A percentile compares a stretch with the other conserved stretches of the same genome.
phyloP scores from a whole-genome alignment of 352 stramenopile species.

The Pythium brassicae region DNA sequence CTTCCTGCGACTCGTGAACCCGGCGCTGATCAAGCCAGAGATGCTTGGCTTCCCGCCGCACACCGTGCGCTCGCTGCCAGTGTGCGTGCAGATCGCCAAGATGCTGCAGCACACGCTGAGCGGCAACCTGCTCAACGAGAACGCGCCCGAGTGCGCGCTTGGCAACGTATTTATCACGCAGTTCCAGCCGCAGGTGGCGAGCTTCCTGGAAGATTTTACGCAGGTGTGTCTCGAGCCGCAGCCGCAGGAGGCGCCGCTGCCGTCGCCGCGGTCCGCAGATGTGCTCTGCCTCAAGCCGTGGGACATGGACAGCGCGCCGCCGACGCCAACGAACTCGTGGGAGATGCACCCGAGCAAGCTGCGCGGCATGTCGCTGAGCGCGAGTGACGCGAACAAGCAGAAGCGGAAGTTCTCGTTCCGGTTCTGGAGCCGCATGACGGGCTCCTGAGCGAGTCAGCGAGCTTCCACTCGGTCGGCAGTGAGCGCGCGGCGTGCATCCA shows the following conservation, averaged over 20 bases:
- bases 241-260: background rate
- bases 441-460: slow-evolving; percentile 1
- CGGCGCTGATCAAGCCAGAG: slow-evolving; percentile 78
- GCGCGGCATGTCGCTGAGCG: slow-evolving; percentile 54
- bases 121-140: slow-evolving; percentile 46
- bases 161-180: slow-evolving; percentile 62
- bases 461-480: background rate
- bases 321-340: slow-evolving; percentile 26
- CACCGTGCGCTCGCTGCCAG: slow-evolving; percentile 38
- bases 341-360: slow-evolving; percentile 44
- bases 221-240: slow-evolving; percentile 29
- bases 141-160: slow-evolving; percentile 33
- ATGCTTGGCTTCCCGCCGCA: slow-evolving; percentile 70
- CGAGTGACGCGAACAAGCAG: slow-evolving; percentile 41
- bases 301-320: slow-evolving; percentile 21
- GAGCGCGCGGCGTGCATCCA: background rate
- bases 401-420: slow-evolving; percentile 72
- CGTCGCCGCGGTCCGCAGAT: slow-evolving; percentile 9
- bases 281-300: slow-evolving; percentile 20
- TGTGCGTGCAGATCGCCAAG: slow-evolving; percentile 75
- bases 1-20: slow-evolving; percentile 73
- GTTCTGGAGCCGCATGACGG: slow-evolving; percentile 41
- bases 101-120: slow-evolving; percentile 74
- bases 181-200: slow-evolving; percentile 59
- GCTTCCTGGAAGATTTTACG: slow-evolving; percentile 57